A percentile compares a stretch with the other conserved stretches of the same genome.
Evolutionary conservation across 179 eudicot genomes (phyloP).

Genomic region (Actinidia arguta): DNA sequence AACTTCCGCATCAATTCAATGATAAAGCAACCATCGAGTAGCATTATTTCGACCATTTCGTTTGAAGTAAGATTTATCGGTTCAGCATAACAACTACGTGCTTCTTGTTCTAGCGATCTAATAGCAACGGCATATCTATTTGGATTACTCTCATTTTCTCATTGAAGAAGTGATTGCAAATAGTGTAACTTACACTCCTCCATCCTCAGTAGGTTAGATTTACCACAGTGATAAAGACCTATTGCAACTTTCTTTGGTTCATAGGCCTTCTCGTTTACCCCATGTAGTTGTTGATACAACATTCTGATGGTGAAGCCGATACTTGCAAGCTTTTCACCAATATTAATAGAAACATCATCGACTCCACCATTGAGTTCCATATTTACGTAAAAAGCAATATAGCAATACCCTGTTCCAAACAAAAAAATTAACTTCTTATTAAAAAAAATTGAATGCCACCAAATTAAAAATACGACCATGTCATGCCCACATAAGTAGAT

Average conservation of each 20-base stretch:
- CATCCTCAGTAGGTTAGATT: too few species aligned
- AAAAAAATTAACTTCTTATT: too few species aligned
- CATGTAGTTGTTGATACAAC: too few species aligned
- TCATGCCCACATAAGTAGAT: neutral
- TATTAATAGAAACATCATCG: neutral
- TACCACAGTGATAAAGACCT: too few species aligned
- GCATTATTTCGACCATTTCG: neutral
- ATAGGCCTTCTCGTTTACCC: too few species aligned
- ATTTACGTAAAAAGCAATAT: neutral
- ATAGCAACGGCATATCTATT: neutral
- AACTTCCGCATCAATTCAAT: too few species aligned
- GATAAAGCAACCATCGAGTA: neutral
- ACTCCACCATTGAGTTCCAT: neutral
- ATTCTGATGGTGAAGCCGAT: too few species aligned
- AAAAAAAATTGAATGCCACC: neutral
- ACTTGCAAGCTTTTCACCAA: neutral
- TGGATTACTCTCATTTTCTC: too few species aligned
- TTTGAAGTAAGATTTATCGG: neutral
- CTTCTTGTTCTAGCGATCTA: neutral
- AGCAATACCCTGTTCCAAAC: neutral
- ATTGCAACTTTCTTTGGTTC: too few species aligned
- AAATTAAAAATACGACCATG: neutral
- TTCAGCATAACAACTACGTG: neutral
- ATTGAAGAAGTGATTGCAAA: too few species aligned
- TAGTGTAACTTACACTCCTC: too few species aligned